Conservation (phyloP, 2,329 filamentous ascomycete genomes). For the Tolypocladium pustulatum region DNA sequence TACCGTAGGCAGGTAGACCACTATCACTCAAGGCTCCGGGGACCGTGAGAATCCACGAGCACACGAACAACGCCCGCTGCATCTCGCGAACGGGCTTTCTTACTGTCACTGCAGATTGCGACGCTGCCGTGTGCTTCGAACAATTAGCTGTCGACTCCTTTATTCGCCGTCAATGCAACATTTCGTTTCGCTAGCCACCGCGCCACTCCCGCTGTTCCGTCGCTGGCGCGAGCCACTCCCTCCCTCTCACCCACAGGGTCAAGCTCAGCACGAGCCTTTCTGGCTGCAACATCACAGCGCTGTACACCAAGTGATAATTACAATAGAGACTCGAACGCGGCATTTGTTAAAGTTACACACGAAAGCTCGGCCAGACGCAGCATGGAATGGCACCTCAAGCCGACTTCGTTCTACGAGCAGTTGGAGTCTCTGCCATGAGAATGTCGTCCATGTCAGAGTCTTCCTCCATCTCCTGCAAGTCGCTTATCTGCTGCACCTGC, state of each 20-base stretch:
- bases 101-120: background rate
- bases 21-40: no score
- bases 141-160: no score
- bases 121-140: background rate
- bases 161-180: background rate
- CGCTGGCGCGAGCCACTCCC: background rate
- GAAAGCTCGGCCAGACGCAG: no score
- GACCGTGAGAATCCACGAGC: background rate
- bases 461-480: background rate
- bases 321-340: background rate
- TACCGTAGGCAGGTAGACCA: no score
- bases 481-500: background rate
- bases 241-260: background rate
- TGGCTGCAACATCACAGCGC: background rate
- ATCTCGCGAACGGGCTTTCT: background rate
- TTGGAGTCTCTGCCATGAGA: background rate
- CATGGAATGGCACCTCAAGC: no score
- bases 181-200: no score
- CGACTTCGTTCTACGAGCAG: background rate
- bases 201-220: background rate
- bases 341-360: background rate
- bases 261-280: background rate
- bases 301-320: background rate
- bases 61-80: background rate
- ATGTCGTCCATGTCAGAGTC: background rate